Conservation (phyloP, 169 alveolate genomes). For the Plasmodium sp. region DNA sequence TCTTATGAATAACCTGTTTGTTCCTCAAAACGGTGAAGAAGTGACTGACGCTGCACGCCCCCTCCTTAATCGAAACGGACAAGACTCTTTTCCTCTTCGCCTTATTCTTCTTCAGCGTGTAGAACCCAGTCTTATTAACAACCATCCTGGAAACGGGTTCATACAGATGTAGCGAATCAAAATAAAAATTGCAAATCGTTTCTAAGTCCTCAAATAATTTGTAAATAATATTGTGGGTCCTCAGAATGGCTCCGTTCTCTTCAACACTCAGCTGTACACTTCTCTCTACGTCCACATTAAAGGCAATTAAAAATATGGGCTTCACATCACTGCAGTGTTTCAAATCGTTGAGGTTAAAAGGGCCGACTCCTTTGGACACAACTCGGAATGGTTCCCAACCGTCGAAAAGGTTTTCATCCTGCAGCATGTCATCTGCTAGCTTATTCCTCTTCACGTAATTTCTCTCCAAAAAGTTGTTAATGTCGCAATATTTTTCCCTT, state of each 20-base stretch:
- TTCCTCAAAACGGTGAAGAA: conserved; percentile 73
- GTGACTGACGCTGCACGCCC: conserved; percentile 64
- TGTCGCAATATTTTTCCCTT: conserved; percentile 63
- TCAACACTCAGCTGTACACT: conserved; percentile 44
- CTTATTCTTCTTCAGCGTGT: conserved; percentile 76
- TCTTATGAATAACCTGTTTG: conserved; percentile 62
- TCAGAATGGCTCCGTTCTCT: conserved; percentile 75
- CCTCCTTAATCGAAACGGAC: conserved; percentile 80
- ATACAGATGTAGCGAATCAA: conserved; percentile 76
- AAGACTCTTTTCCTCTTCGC: conserved; percentile 77
- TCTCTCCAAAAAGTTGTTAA: conserved; percentile 40
- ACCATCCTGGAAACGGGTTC: conserved; percentile 79
- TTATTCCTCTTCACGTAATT: conserved; percentile 42
- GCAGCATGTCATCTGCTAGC: conserved; percentile 47
- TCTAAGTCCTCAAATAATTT: conserved; percentile 89
- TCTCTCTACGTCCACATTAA: conserved; percentile 83
- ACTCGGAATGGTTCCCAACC: conserved; percentile 84
- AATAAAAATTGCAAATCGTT: conserved; percentile 74
- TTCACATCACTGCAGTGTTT: conserved; percentile 52
- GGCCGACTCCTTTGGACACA: conserved; percentile 88
- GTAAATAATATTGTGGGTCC: conserved; percentile 90
- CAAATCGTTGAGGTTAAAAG: conserved; percentile 76
- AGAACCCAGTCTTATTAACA: conserved; percentile 80
- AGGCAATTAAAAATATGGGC: conserved; percentile 77
- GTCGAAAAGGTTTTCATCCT: conserved; percentile 2